Evolutionary conservation across 2,329 filamentous ascomycete genomes (phyloP).

Genomic region (Chalaropsis ovoidea): DNA sequence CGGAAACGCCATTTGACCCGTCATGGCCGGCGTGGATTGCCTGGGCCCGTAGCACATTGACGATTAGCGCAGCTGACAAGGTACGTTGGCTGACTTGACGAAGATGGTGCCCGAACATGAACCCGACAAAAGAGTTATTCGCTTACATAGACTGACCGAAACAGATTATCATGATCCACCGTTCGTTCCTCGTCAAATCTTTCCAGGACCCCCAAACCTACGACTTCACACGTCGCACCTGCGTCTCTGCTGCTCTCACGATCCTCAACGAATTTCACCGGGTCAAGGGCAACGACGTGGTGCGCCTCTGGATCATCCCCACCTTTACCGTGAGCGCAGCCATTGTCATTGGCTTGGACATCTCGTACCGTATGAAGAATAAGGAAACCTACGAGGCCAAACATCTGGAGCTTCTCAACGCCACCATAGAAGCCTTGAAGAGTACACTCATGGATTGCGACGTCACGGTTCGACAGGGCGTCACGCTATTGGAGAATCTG

Average conservation of each 20-base stretch:
- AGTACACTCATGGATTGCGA: conserved; percentile 14
- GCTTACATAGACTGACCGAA: not conserved
- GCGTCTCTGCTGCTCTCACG: conserved; percentile 20
- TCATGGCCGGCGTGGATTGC: conserved; percentile 23
- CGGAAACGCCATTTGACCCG: conserved; percentile 12
- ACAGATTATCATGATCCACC: conserved; percentile 25
- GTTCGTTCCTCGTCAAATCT: conserved; percentile 25
- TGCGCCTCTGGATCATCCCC: conserved; percentile 24
- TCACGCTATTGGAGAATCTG: conserved; percentile 9
- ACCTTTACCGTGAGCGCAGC: conserved; percentile 24
- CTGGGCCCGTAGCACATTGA: conserved; percentile 24
- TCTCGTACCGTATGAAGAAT: conserved; percentile 21
- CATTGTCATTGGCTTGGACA: conserved; percentile 23
- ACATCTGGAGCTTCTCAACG: conserved; percentile 19
- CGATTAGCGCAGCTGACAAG: conserved; percentile 24
- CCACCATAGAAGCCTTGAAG: conserved; percentile 12
- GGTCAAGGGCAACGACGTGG: conserved; percentile 21
- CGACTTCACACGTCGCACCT: conserved; percentile 21
- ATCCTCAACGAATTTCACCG: conserved; percentile 23
- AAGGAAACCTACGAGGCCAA: conserved; percentile 14
- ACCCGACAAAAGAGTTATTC: not conserved
- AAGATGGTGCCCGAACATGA: not conserved
- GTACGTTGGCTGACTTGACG: not conserved
- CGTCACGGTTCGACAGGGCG: conserved; percentile 14
- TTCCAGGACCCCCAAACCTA: conserved; percentile 22